Evolutionary conservation across 257 asterid species (phyloP), one percentile per base, ranked within the genome.

Genomic region (Lycium barbarum): DNA sequence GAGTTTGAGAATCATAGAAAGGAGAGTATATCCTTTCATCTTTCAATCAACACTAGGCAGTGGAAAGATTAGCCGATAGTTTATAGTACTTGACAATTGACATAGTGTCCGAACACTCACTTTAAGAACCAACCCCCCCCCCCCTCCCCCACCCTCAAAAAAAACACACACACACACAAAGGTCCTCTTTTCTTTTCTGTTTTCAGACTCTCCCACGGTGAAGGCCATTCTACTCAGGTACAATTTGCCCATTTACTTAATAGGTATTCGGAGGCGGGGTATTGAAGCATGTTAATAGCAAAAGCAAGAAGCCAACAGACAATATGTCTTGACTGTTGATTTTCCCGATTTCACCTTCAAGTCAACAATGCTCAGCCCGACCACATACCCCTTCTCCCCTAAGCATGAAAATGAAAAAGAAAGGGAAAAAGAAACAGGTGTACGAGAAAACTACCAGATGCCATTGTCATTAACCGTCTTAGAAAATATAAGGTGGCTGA

Each of bases 331-430:
- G 78, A 36, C 53, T 7, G 7, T 68, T 68, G 78, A 68, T 38
- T 68, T 38, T 68, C 78, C 78, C 40, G 14, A 68, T 68, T 68
- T 68, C 78, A 68, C 43, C 49, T 67, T 67, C 13, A 49, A 49
- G 12, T 49, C 49, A 67, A 35, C 53, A 38, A 38, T 38, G 14
- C 78, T 8, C 33, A 68, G 45, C 78, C 78, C 33, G 38, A 68
- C 13, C 53, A 38, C 11, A 11, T 35, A 26, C 38, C 53, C 78
- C 76, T 26, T 68, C 26, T 68, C 53, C 51, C 78, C 33, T 68
- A 36, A 68, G 26, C 53, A 68, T 38, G 78, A 68, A 38, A 68
- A 68, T 58, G 22, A 58, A 58, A 54, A 58, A 36, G 53, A 68
- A 40, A 40, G 45, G 5, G 5, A 6, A 40, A 6, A 40, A 40